Conservation (phyloP, 768 basidiomycete species). For the Gelatoporia subvermispora region DNA sequence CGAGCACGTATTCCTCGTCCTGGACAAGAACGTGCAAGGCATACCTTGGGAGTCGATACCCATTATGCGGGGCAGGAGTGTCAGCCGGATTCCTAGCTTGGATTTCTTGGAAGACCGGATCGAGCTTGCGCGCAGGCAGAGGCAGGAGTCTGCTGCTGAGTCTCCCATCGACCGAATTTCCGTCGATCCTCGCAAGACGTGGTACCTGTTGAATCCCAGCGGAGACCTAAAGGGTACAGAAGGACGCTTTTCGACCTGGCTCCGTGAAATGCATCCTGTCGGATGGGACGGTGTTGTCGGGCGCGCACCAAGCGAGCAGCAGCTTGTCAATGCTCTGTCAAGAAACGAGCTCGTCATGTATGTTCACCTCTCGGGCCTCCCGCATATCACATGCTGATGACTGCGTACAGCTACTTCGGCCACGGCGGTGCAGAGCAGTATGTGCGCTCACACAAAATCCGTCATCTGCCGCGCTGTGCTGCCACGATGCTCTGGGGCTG, state of each 20-base stretch:
- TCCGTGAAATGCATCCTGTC: slow-evolving; percentile 58
- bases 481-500: slow-evolving; percentile 98
- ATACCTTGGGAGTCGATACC: slow-evolving; percentile 97
- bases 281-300: slow-evolving; percentile 88
- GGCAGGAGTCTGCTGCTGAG: slow-evolving; percentile 12
- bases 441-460: slow-evolving; percentile 79
- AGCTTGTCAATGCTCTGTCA: slow-evolving; percentile 69
- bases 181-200: slow-evolving; percentile 67
- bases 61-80: slow-evolving; percentile 72
- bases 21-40: slow-evolving; percentile 85
- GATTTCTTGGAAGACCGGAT: slow-evolving; percentile 86
- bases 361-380: slow-evolving; percentile 29
- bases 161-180: slow-evolving; percentile 38
- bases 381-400: not conserved
- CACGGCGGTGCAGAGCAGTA: slow-evolving; percentile 97
- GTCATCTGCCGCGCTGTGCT: slow-evolving; percentile 80
- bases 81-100: slow-evolving; percentile 89
- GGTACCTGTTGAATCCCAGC: slow-evolving; percentile 87
- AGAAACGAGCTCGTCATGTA: slow-evolving; percentile 87
- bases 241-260: slow-evolving; percentile 75
- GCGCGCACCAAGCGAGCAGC: slow-evolving; percentile 73
- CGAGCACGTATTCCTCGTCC: slow-evolving; percentile 79
- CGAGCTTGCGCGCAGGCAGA: slow-evolving; percentile 48
- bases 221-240: slow-evolving; percentile 86
- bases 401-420: slow-evolving; percentile 80